Conservation (phyloP, 2,329 filamentous ascomycete species). For the Pseudocercospora fijiensis region DNA sequence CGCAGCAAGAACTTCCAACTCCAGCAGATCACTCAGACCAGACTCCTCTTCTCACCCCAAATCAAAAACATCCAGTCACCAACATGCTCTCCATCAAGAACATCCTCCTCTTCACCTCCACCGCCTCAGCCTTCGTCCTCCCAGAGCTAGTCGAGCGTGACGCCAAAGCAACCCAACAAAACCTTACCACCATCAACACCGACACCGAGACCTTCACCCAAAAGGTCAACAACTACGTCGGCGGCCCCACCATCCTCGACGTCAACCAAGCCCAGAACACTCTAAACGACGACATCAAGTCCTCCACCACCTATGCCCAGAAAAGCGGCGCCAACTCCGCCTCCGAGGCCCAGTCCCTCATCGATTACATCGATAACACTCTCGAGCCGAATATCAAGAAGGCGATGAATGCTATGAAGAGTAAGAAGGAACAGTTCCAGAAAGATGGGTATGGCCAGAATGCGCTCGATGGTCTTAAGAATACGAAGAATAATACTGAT, state of each 20-base stretch:
- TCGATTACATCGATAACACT: slow-evolving; percentile 29
- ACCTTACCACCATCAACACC: slow-evolving; percentile 23
- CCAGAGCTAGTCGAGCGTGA: slow-evolving; percentile 10
- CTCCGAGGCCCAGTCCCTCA: slow-evolving; percentile 21
- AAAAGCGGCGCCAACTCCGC: too few species aligned
- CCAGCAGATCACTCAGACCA: background rate
- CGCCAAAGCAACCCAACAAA: slow-evolving; percentile 12
- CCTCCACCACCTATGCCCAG: slow-evolving; percentile 21
- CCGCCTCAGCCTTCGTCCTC: slow-evolving; percentile 17
- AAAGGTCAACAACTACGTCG: slow-evolving; percentile 23
- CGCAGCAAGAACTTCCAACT: background rate
- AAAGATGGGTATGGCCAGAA: slow-evolving; percentile 17
- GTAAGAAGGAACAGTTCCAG: slow-evolving; percentile 18
- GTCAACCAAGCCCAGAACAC: slow-evolving; percentile 19
- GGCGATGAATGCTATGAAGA: too few species aligned
- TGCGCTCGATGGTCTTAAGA: slow-evolving; percentile 19
- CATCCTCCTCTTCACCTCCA: too few species aligned
- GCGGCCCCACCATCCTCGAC: too few species aligned
- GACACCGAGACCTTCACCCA: too few species aligned
- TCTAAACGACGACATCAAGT: slow-evolving; percentile 25
- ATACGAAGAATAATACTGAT: slow-evolving; percentile 17
- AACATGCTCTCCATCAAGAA: slow-evolving; percentile 22
- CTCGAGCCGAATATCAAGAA: slow-evolving; percentile 22
- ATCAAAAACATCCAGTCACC: too few species aligned
- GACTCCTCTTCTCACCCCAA: background rate